Conservation (phyloP, 2,329 filamentous ascomycete genomes). For the Ascochyta pisi region DNA sequence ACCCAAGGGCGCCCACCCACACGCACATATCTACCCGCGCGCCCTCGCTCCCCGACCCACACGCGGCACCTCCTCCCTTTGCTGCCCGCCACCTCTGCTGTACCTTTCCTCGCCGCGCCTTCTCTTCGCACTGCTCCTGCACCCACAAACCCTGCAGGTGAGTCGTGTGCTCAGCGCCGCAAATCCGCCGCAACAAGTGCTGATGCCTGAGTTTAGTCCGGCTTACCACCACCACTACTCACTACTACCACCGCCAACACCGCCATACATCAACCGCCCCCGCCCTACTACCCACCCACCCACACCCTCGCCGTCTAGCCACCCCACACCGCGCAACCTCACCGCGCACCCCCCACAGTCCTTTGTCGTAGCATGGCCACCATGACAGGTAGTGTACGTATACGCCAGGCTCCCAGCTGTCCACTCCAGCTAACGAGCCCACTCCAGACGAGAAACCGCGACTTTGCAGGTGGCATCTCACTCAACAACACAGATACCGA, state of each 20-base stretch:
- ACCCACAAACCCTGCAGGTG: constrained; percentile 23
- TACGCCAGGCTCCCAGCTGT: neutral
- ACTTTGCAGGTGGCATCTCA: constrained; percentile 37
- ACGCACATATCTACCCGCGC: constrained; percentile 41
- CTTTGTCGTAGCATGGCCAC: constrained; percentile 36
- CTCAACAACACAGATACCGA: constrained; percentile 41
- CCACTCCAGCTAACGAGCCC: constrained; percentile 7
- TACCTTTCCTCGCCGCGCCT: constrained; percentile 36
- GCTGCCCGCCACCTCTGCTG: constrained; percentile 33
- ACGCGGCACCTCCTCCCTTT: constrained; percentile 30
- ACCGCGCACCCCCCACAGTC: constrained; percentile 18
- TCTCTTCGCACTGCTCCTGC: constrained; percentile 24
- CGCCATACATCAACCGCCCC: constrained; percentile 9
- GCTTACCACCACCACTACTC: constrained; percentile 22
- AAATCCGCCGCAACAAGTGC: constrained; percentile 29
- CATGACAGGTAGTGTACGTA: constrained; percentile 44
- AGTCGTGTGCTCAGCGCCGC: constrained; percentile 21
- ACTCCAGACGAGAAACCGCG: constrained; percentile 39
- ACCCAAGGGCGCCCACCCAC: constrained; percentile 36
- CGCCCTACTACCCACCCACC: neutral
- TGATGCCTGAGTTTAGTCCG: constrained; percentile 46
- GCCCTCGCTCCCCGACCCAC: constrained; percentile 26
- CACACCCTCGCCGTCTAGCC: constrained; percentile 1
- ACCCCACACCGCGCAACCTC: neutral
- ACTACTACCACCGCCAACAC: constrained; percentile 3